Conservation (phyloP, 352 stramenopile species). For the Phytophthora brassicae region DNA sequence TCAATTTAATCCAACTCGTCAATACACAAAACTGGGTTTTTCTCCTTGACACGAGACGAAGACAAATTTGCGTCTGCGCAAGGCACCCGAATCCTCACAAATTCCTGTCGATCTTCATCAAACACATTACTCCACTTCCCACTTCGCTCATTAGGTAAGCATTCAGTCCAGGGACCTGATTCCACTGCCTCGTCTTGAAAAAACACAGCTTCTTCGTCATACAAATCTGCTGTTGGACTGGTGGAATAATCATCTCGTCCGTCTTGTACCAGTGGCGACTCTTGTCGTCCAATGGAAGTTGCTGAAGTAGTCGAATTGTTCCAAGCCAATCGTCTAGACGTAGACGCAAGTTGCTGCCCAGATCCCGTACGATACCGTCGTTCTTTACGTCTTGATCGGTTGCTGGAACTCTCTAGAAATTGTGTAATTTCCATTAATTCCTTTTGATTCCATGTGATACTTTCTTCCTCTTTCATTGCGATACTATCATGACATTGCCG, state of each 20-base stretch:
- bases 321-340: constrained; percentile 6
- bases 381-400: constrained; percentile 19
- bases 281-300: constrained; percentile 15
- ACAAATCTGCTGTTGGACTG: constrained; percentile 21
- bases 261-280: constrained; percentile 3
- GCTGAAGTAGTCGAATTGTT: constrained; percentile 27
- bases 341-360: constrained; percentile 5
- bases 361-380: constrained; percentile 17
- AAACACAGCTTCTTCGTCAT: constrained; percentile 15
- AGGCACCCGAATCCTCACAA: constrained; percentile 25
- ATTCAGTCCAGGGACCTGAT: constrained; percentile 27
- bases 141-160: constrained; percentile 16
- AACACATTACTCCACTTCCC: constrained; percentile 32
- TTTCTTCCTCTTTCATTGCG: constrained; percentile 7
- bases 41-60: constrained; percentile 17
- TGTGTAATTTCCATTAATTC: constrained; percentile 37
- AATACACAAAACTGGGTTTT: constrained; percentile 43
- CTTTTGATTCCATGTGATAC: constrained; percentile 40
- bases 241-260: constrained; percentile 19
- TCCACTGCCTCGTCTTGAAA: constrained; percentile 24
- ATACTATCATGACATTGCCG: constrained; percentile 27
- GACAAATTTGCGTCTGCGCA: constrained; percentile 17
- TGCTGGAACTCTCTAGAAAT: constrained; percentile 27
- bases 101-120: constrained; percentile 31
- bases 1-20: constrained; percentile 59